A percentile compares a stretch with the other conserved stretches of the same genome.
These are phyloP conservation scores for Pleurotus giganteus DNA, from an alignment of 768 basidiomycete species.

Conservation along the genomic window DNA sequence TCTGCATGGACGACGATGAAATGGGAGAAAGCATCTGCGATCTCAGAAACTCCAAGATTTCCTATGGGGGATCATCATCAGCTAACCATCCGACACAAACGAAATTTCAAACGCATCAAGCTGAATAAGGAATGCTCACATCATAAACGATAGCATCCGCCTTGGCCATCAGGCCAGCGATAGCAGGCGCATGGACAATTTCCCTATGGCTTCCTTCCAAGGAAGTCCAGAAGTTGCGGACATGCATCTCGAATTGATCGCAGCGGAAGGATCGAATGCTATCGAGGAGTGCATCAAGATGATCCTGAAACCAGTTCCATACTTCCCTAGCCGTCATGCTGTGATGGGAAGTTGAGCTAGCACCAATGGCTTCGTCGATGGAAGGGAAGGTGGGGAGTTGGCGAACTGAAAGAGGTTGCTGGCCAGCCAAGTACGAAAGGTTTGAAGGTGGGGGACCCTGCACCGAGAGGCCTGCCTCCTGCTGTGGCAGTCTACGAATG, in stretches of 20 bases:
- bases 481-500: conserved; percentile 70
- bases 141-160: conserved; percentile 91
- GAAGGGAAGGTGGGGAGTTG: conserved; percentile 80
- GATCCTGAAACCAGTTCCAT: conserved; percentile 92
- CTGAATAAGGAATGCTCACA: conserved; percentile 60
- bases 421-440: conserved; percentile 47
- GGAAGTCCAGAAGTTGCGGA: conserved; percentile 83
- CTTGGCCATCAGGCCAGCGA: conserved; percentile 85
- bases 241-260: conserved; percentile 87
- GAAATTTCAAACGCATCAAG: conserved; percentile 6
- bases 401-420: conserved; percentile 63
- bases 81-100: neutral
- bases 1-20: conserved; percentile 61
- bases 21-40: conserved; percentile 83
- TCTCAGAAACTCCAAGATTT: conserved; percentile 83
- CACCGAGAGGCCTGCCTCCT: conserved; percentile 53
- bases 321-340: conserved; percentile 80
- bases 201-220: conserved; percentile 76
- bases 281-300: conserved; percentile 80
- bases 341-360: conserved; percentile 72
- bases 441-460: conserved; percentile 50
- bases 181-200: conserved; percentile 84
- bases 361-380: conserved; percentile 81
- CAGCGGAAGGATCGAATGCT: conserved; percentile 76
- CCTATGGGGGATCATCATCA: conserved; percentile 47